A percentile compares a stretch with the other conserved stretches of the same genome.
Evolutionary conservation across 805 yeast genomes (phyloP).

Genomic region (Schwanniomyces vanrijiae): DNA sequence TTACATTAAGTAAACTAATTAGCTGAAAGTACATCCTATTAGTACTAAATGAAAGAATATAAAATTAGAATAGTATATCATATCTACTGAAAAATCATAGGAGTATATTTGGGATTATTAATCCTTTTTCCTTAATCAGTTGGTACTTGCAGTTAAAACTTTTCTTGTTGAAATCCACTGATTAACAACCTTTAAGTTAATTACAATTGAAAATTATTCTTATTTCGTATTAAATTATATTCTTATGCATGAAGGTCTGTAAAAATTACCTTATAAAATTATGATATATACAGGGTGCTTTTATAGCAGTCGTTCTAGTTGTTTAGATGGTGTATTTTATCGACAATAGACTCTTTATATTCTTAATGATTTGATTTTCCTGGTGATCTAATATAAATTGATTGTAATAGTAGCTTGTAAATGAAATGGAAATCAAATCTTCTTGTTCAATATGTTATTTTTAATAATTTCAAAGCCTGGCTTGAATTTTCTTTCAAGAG

Average conservation of each 20-base stretch:
- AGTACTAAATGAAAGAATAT: no score
- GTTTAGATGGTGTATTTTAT: neutral
- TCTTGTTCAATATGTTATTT: slow-evolving; percentile 5
- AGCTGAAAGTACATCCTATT: no score
- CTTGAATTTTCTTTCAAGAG: slow-evolving; percentile 55
- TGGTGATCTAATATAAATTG: neutral
- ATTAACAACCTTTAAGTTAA: no score
- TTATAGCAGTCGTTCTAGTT: neutral
- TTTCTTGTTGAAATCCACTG: no score
- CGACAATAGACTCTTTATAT: neutral
- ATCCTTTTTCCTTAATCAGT: no score
- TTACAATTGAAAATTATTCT: neutral
- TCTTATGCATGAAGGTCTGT: neutral
- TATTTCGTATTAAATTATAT: neutral
- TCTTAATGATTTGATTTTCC: neutral
- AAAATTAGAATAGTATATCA: no score
- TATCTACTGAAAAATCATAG: no score
- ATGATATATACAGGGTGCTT: neutral
- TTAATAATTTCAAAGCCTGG: slow-evolving; percentile 53
- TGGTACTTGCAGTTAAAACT: no score
- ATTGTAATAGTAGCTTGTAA: neutral
- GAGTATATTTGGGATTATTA: no score
- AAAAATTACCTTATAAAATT: neutral
- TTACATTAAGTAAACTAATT: no score
- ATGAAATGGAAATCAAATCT: neutral